phyloP scores from a whole-genome alignment of 129 eudicot species.

The Scalesia atractyloides region DNA sequence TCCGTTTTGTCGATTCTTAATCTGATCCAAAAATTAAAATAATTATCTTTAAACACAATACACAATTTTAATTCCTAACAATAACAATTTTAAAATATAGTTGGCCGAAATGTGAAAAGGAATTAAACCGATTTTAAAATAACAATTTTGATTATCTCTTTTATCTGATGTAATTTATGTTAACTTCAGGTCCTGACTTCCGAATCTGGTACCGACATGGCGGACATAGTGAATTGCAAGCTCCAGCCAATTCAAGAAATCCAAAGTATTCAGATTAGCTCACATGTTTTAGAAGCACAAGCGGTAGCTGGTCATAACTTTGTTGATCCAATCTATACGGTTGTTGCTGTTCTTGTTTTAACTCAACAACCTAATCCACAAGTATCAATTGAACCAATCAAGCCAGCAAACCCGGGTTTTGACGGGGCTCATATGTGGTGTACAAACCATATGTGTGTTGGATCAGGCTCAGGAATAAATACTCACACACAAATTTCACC shows the following conservation, averaged over 20 bases:
- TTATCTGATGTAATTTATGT: neutral
- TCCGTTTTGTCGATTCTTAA: too few relatives aligned
- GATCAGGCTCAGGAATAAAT: too few relatives aligned
- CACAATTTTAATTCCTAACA: too few relatives aligned
- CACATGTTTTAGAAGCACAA: conserved; percentile 1
- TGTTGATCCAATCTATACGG: neutral
- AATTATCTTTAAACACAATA: too few relatives aligned
- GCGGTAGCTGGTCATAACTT: neutral
- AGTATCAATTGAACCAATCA: neutral
- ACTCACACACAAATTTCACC: too few relatives aligned
- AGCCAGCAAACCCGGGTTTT: neutral
- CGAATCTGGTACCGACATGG: conserved; percentile 36
- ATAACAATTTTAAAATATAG: too few relatives aligned
- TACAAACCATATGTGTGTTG: too few relatives aligned
- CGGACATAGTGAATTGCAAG: conserved; percentile 49
- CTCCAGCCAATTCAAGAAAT: neutral
- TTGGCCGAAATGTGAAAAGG: too few relatives aligned
- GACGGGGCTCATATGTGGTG: neutral
- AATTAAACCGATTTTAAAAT: too few relatives aligned
- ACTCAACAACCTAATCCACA: neutral
- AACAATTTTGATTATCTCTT: neutral
- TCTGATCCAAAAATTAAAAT: too few relatives aligned
- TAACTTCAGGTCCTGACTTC: conserved; percentile 27
- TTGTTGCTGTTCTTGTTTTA: neutral
- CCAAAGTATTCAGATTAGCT: neutral